Percentiles rank a stretch among this genome's conserved stretches.
phyloP scores from a whole-genome alignment of 495 filamentous ascomycete genomes.

The Penicillium steckii region DNA sequence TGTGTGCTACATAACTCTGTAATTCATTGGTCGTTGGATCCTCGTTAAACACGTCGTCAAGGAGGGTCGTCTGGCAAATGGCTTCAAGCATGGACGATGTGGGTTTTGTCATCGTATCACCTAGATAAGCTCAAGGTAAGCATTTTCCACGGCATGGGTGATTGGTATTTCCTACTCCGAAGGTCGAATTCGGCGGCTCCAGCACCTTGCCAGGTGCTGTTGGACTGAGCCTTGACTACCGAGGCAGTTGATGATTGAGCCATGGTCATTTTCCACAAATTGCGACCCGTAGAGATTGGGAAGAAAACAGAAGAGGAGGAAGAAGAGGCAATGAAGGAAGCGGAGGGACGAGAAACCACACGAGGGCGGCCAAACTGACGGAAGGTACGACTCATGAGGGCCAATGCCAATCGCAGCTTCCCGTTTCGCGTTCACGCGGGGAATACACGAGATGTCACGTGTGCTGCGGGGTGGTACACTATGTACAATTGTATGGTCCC shows the following conservation, averaged over 20 bases:
- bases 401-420: neutral
- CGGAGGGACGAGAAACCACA: neutral
- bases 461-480: neutral
- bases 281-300: conserved; percentile 2
- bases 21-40: conserved; percentile 76
- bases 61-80: conserved; percentile 55
- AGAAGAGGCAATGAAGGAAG: neutral
- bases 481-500: too few relatives aligned
- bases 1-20: conserved; percentile 64
- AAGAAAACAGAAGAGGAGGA: neutral
- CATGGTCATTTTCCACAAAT: conserved; percentile 22
- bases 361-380: conserved; percentile 17
- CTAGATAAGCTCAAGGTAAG: conserved; percentile 13
- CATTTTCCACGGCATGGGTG: too few relatives aligned
- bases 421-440: conserved; percentile 4
- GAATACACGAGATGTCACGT: conserved; percentile 14
- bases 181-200: conserved; percentile 67
- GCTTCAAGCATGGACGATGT: conserved; percentile 74
- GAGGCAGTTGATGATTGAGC: conserved; percentile 24
- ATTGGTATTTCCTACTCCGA: conserved; percentile 34
- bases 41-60: conserved; percentile 84
- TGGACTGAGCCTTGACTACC: conserved; percentile 9
- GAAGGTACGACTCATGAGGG: conserved; percentile 19
- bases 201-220: conserved; percentile 55
- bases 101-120: conserved; percentile 84